Conservation (phyloP, 495 filamentous ascomycete genomes). For the Lophiotrema nucula region DNA sequence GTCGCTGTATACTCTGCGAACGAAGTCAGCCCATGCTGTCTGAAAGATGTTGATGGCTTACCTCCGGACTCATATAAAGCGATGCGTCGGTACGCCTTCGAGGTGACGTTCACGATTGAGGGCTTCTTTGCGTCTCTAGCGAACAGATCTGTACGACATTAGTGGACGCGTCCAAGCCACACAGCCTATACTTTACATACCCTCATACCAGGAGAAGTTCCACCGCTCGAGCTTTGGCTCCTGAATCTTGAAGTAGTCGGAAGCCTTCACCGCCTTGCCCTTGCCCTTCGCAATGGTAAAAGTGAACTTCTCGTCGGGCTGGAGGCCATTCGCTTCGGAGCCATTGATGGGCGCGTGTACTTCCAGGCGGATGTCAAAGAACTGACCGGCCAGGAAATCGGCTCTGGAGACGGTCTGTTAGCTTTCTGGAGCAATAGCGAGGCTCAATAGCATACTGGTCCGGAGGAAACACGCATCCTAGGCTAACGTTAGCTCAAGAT, state of each 20-base stretch:
- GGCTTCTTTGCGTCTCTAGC: conserved; percentile 62
- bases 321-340: conserved; percentile 60
- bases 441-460: conserved; percentile 55
- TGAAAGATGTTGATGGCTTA: neutral
- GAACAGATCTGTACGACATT: conserved; percentile 56
- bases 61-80: conserved; percentile 61
- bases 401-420: conserved; percentile 36
- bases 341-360: conserved; percentile 75
- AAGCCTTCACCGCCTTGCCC: conserved; percentile 46
- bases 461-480: conserved; percentile 67
- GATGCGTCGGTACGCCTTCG: conserved; percentile 66
- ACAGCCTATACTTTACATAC: no score
- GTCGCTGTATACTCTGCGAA: conserved; percentile 66
- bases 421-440: neutral
- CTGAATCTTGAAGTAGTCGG: conserved; percentile 58
- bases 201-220: conserved; percentile 70
- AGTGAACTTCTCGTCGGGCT: conserved; percentile 65
- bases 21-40: neutral
- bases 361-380: conserved; percentile 74
- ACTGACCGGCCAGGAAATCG: conserved; percentile 72
- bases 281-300: conserved; percentile 65
- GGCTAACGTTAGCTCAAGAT: conserved; percentile 9
- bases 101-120: conserved; percentile 67
- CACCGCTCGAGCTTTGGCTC: conserved; percentile 67
- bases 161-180: no score